These are phyloP conservation scores for Castanea sativa DNA, from an alignment of 306 rosid species.

Conservation along the genomic window DNA sequence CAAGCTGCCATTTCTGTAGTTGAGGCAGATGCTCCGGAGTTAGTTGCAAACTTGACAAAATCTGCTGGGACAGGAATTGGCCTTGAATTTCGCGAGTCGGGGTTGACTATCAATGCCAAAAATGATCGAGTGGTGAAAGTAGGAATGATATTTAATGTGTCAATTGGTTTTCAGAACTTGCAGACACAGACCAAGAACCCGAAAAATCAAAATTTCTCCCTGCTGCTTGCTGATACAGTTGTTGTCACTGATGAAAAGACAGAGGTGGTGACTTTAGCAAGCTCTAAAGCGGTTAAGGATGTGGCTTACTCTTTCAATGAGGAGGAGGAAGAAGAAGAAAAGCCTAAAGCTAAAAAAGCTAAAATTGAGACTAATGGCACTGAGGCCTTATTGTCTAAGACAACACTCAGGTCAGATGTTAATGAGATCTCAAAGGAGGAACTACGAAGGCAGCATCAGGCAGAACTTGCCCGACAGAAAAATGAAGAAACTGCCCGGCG, in stretches of 20 bases:
- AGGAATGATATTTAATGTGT: slow-evolving; percentile 89
- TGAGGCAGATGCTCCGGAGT: slow-evolving; percentile 77
- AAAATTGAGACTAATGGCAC: slow-evolving; percentile 39
- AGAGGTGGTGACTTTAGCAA: slow-evolving; percentile 59
- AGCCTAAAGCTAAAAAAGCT: slow-evolving; percentile 31
- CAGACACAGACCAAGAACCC: slow-evolving; percentile 43
- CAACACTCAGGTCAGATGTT: slow-evolving; percentile 85
- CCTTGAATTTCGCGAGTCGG: slow-evolving; percentile 93
- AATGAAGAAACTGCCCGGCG: slow-evolving; percentile 96
- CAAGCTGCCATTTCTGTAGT: slow-evolving; percentile 77
- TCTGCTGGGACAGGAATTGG: slow-evolving; percentile 95
- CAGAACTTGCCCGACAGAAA: slow-evolving; percentile 96
- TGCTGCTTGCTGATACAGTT: slow-evolving; percentile 87
- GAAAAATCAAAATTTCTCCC: slow-evolving; percentile 57
- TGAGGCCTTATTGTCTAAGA: slow-evolving; percentile 62
- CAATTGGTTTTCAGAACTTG: slow-evolving; percentile 84
- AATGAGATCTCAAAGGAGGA: slow-evolving; percentile 92
- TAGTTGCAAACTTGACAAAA: slow-evolving; percentile 65
- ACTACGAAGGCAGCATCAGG: slow-evolving; percentile 94
- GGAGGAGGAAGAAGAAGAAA: slow-evolving; percentile 66
- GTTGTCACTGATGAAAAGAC: slow-evolving; percentile 59
- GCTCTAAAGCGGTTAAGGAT: slow-evolving; percentile 75
- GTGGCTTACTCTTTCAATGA: slow-evolving; percentile 95
- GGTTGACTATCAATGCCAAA: slow-evolving; percentile 76
- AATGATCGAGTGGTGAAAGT: slow-evolving; percentile 67